Conservation (phyloP, 108 stramenopile species). For the Cyclostephanos tholiformis region DNA sequence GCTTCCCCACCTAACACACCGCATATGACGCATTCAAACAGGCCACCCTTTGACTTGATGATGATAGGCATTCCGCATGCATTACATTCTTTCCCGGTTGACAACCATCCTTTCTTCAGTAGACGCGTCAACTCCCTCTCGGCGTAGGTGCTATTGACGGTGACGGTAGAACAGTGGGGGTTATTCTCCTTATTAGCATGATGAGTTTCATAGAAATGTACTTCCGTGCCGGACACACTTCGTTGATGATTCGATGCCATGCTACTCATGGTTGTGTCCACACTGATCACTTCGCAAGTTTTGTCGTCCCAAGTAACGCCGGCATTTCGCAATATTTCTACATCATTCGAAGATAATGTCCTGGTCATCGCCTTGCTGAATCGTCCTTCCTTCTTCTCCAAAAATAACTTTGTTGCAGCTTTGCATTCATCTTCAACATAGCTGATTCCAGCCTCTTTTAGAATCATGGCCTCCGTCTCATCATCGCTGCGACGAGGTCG, state of each 20-base stretch:
- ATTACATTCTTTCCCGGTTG: constrained; percentile 16
- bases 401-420: not conserved
- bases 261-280: not conserved
- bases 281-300: not conserved
- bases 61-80: constrained; percentile 41
- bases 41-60: not conserved
- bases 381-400: not conserved
- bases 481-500: constrained; percentile 27
- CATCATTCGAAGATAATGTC: constrained; percentile 15
- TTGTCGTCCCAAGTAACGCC: constrained; percentile 22
- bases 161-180: constrained; percentile 5
- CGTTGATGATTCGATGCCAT: not conserved
- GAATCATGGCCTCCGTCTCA: constrained; percentile 31
- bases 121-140: constrained; percentile 29
- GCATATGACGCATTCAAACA: constrained; percentile 37
- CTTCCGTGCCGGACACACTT: not conserved
- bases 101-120: constrained; percentile 37
- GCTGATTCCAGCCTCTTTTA: constrained; percentile 25
- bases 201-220: not conserved
- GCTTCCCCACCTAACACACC: constrained; percentile 21
- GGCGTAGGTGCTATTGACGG: constrained; percentile 34
- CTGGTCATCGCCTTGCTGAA: constrained; percentile 9
- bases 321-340: constrained; percentile 24
- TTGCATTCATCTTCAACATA: not conserved
- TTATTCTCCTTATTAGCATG: not conserved